Conservation (phyloP, 495 filamentous ascomycete species). For the Penicillium odoratum region DNA sequence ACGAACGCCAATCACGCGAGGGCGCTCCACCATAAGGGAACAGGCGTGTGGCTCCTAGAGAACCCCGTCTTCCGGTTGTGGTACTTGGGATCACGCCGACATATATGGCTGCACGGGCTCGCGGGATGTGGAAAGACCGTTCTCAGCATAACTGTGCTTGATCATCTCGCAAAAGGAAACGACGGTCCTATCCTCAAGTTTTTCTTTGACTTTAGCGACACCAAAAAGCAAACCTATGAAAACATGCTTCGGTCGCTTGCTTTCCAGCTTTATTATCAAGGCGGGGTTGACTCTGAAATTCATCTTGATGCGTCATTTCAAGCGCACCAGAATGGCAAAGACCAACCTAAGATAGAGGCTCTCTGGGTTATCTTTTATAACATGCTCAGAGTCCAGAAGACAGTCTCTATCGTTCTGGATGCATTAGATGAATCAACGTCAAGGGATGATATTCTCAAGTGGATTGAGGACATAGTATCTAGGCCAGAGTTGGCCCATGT, state of each 20-base stretch:
- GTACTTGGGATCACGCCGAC: slow-evolving; percentile 11
- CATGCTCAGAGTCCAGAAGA: slow-evolving; percentile 19
- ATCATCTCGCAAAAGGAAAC: slow-evolving; percentile 17
- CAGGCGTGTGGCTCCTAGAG: slow-evolving; percentile 16
- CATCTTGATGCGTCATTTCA: slow-evolving; percentile 21
- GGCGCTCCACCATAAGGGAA: slow-evolving; percentile 20
- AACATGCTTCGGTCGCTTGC: slow-evolving; percentile 28
- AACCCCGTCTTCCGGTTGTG: slow-evolving; percentile 17
- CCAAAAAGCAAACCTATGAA: slow-evolving; percentile 26
- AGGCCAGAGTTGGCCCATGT: slow-evolving; percentile 16
- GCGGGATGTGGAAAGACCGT: slow-evolving; percentile 29
- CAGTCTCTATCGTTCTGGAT: slow-evolving; percentile 26
- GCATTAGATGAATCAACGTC: slow-evolving; percentile 33
- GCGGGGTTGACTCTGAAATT: slow-evolving; percentile 5
- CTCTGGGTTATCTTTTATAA: slow-evolving; percentile 15
- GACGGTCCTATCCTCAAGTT: slow-evolving; percentile 21
- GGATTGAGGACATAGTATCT: slow-evolving; percentile 23
- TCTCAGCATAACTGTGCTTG: slow-evolving; percentile 25
- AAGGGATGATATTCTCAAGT: slow-evolving; percentile 19
- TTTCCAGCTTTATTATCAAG: slow-evolving; percentile 27
- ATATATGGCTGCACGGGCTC: slow-evolving; percentile 23
- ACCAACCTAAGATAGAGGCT: slow-evolving; percentile 17
- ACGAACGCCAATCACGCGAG: slow-evolving; percentile 21
- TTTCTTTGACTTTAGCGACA: slow-evolving; percentile 34
- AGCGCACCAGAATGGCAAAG: slow-evolving; percentile 16